Percentiles rank a stretch among this genome's conserved stretches.
Evolutionary conservation across 148 eudicot genomes (phyloP).

Genomic region (Salicornia ramosissima): DNA sequence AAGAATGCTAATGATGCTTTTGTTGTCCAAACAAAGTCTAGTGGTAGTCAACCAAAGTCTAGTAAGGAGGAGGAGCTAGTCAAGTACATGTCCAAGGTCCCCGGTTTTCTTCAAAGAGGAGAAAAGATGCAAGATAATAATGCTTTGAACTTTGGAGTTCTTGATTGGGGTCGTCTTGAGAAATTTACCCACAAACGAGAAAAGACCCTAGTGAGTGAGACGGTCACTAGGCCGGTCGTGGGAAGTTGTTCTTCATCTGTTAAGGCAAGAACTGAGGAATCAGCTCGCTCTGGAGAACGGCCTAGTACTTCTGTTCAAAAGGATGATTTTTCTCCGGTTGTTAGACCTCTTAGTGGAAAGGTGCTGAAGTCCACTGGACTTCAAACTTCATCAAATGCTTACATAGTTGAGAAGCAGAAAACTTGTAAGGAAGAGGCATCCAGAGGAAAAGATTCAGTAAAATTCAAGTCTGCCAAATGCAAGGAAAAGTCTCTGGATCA

Average conservation of each 20-base stretch:
- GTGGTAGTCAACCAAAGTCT: constrained; percentile 25
- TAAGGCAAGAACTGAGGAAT: constrained; percentile 10
- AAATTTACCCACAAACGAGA: constrained; percentile 56
- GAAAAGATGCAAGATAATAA: constrained; percentile 52
- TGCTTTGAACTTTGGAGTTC: constrained; percentile 70
- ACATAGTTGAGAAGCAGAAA: constrained; percentile 17
- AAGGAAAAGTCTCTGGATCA: constrained; percentile 27
- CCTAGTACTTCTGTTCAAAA: constrained; percentile 19
- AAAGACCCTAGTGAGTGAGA: constrained; percentile 15
- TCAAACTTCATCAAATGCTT: constrained; percentile 18
- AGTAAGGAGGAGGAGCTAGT: constrained; percentile 58
- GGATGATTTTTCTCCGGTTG: constrained; percentile 32
- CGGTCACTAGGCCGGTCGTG: constrained; percentile 9
- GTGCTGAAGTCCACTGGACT: constrained; percentile 20
- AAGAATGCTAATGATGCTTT: constrained; percentile 22
- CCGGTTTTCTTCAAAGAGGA: constrained; percentile 69
- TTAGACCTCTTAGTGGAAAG: constrained; percentile 27
- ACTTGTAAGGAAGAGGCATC: constrained; percentile 14
- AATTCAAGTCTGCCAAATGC: constrained; percentile 18
- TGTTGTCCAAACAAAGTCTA: constrained; percentile 24
- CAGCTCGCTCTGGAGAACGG: constrained; percentile 30
- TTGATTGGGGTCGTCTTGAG: constrained; percentile 79
- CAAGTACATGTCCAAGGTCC: constrained; percentile 79
- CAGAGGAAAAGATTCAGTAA: constrained; percentile 18
- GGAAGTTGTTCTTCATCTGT: constrained; percentile 5